Evolutionary conservation across 352 stramenopile species (phyloP).

Genomic region (Globisporangium nunn): DNA sequence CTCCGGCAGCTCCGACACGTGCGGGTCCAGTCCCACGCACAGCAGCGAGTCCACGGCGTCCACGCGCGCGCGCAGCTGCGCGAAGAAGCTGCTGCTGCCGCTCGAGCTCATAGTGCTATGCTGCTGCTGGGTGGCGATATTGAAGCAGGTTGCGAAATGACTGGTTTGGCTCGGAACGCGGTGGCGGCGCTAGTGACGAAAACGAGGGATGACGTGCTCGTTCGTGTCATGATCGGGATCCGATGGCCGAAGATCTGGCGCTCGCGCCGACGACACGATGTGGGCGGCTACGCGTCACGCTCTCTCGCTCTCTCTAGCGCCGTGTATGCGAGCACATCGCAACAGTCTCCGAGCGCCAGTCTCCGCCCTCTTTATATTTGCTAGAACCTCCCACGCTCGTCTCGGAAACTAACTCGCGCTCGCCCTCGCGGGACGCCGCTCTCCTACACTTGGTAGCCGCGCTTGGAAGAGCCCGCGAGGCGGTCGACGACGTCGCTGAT

Average conservation of each 20-base stretch:
- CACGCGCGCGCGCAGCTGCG: constrained; percentile 79
- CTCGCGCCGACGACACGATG: too few relatives aligned
- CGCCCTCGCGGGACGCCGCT: too few relatives aligned
- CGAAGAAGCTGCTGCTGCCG: constrained; percentile 80
- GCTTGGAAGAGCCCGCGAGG: constrained; percentile 76
- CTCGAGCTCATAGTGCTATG: background rate
- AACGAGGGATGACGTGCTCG: background rate
- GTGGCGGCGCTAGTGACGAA: background rate
- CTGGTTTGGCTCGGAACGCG: background rate
- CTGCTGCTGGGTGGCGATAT: background rate
- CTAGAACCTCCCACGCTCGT: background rate
- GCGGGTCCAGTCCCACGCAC: constrained; percentile 97
- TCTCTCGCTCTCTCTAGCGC: too few relatives aligned
- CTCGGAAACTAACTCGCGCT: too few relatives aligned
- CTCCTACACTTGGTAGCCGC: constrained; percentile 78
- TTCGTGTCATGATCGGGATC: background rate
- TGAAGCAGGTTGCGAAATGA: background rate
- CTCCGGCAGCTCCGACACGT: constrained; percentile 75
- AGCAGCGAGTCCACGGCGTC: constrained; percentile 92
- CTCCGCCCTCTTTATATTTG: background rate
- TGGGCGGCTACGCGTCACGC: too few relatives aligned
- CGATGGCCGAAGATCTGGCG: too few relatives aligned
- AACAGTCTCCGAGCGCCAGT: background rate
- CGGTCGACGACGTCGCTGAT: constrained; percentile 81
- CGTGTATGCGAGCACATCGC: too few relatives aligned